Evolutionary conservation across 306 rosid genomes (phyloP).

Genomic region (Abrus precatorius): DNA sequence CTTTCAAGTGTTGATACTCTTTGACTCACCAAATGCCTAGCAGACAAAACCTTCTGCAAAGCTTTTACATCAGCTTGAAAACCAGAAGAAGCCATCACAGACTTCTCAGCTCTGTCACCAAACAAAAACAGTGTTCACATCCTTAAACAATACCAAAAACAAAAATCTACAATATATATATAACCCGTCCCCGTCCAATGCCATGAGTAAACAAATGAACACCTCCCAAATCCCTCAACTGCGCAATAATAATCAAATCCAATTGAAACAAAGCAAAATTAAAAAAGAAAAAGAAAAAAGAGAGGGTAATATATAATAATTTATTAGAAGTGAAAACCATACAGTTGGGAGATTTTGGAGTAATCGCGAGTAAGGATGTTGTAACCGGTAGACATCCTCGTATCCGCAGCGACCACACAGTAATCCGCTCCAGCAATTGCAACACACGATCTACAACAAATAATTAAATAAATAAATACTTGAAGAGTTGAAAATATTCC

Average conservation of each 20-base stretch:
- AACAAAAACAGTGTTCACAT: conserved; percentile 2
- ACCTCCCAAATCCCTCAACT: neutral
- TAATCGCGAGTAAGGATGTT: conserved; percentile 92
- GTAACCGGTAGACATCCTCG: conserved; percentile 96
- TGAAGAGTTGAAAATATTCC: neutral
- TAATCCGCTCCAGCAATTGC: conserved; percentile 97
- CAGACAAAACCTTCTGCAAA: conserved; percentile 82
- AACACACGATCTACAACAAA: conserved; percentile 73
- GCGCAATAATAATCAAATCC: neutral
- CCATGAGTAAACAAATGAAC: neutral
- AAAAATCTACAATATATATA: neutral
- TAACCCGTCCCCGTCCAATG: neutral
- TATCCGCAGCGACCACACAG: conserved; percentile 93
- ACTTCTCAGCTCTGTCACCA: conserved; percentile 77
- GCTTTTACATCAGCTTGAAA: conserved; percentile 99
- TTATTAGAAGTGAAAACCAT: neutral
- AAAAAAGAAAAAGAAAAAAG: neutral
- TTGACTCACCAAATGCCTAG: conserved; percentile 83
- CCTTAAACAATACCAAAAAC: conserved; percentile 25
- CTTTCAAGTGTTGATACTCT: conserved; percentile 23
- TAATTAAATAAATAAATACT: neutral
- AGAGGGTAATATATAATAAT: neutral
- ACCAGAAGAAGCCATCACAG: conserved; percentile 91
- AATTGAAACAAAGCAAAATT: neutral
- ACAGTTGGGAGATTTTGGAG: conserved; percentile 88